Conservation (phyloP, 495 filamentous ascomycete genomes). For the Neurospora terricola region DNA sequence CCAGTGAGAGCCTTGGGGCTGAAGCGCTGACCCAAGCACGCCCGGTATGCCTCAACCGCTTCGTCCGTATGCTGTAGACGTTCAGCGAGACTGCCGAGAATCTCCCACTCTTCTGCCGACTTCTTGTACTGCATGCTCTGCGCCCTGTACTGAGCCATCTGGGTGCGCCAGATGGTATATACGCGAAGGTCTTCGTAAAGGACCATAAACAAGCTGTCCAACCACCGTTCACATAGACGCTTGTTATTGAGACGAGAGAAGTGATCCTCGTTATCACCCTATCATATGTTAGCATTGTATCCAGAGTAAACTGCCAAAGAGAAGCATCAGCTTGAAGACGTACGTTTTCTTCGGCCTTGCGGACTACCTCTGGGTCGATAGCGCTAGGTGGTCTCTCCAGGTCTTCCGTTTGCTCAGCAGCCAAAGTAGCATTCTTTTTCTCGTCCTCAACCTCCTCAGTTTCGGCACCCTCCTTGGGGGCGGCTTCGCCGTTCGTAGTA, state of each 20-base stretch:
- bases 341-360: slow-evolving; percentile 78
- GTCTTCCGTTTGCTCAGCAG: slow-evolving; percentile 27
- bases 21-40: slow-evolving; percentile 73
- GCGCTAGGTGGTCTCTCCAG: slow-evolving; percentile 77
- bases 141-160: slow-evolving; percentile 85
- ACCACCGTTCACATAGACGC: slow-evolving; percentile 91
- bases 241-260: slow-evolving; percentile 79
- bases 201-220: slow-evolving; percentile 98
- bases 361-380: slow-evolving; percentile 69
- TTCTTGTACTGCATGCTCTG: slow-evolving; percentile 91
- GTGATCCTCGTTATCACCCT: slow-evolving; percentile 41
- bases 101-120: slow-evolving; percentile 94
- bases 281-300: slow-evolving; percentile 10
- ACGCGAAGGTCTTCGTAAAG: slow-evolving; percentile 95
- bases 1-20: slow-evolving; percentile 84
- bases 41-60: slow-evolving; percentile 82
- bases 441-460: slow-evolving; percentile 43
- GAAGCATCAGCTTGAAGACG: slow-evolving; percentile 17
- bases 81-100: slow-evolving; percentile 85
- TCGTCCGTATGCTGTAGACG: slow-evolving; percentile 84
- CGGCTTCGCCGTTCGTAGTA: slow-evolving; percentile 48
- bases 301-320: not conserved
- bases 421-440: slow-evolving; percentile 7
- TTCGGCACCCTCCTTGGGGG: slow-evolving; percentile 26
- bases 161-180: slow-evolving; percentile 98